A percentile compares a stretch with the other conserved stretches of the same genome.
phyloP scores from a whole-genome alignment of 495 filamentous ascomycete genomes.

The Pseudevernia furfuracea region DNA sequence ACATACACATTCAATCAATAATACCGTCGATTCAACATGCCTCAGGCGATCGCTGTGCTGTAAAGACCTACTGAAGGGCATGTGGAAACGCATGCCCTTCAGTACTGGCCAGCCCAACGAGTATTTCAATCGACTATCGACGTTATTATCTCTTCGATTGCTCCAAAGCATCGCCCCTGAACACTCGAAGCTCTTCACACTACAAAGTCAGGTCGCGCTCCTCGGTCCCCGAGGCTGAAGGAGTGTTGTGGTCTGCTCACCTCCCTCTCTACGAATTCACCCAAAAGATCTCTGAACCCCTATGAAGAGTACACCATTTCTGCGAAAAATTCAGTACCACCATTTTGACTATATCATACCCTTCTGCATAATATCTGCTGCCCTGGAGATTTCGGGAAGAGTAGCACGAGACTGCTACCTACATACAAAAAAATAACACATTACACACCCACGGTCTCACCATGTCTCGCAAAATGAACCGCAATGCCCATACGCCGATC shows the following conservation, averaged over 20 bases:
- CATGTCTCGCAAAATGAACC: constrained; percentile 12
- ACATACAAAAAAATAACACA: neutral
- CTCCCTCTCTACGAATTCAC: neutral
- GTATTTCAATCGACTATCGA: constrained; percentile 64
- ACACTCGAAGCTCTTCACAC: constrained; percentile 14
- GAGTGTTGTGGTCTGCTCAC: constrained; percentile 26
- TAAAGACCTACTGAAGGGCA: constrained; percentile 79
- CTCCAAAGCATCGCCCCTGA: constrained; percentile 28
- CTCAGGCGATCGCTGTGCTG: constrained; percentile 89
- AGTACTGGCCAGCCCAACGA: constrained; percentile 72
- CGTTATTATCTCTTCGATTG: constrained; percentile 61
- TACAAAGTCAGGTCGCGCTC: constrained; percentile 25
- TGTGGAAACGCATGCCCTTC: constrained; percentile 60
- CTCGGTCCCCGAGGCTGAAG: constrained; percentile 26
- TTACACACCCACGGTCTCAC: neutral
- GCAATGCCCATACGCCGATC: neutral
- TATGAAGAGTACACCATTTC: constrained; percentile 1
- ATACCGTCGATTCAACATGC: constrained; percentile 82
- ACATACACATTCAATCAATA: constrained; percentile 35
- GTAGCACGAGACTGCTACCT: neutral
- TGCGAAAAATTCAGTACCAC: neutral
- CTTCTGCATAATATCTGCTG: neutral
- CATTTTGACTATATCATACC: neutral
- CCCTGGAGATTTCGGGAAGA: neutral
- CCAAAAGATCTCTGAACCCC: neutral